Evolutionary conservation across 441 rosid genomes (phyloP).

Genomic region (Corymbia citriodora): DNA sequence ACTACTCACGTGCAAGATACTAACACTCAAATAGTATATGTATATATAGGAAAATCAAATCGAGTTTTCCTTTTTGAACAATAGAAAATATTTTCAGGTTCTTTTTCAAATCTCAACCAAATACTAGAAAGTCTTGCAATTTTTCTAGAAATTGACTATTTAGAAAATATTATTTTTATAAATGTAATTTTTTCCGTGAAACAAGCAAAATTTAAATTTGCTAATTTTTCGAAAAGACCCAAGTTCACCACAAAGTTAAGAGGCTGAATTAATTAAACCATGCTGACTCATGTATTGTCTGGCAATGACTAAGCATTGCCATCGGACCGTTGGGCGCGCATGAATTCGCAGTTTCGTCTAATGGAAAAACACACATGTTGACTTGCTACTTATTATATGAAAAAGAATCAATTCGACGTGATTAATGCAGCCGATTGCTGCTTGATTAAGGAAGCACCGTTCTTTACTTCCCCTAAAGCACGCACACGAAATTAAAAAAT

Average conservation of each 20-base stretch:
- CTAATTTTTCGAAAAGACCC: background rate
- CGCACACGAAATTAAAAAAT: background rate
- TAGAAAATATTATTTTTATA: too few species aligned
- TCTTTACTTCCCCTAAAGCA: background rate
- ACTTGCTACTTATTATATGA: background rate
- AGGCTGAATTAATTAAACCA: background rate
- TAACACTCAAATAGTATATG: too few species aligned
- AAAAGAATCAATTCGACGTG: background rate
- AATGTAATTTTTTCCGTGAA: too few species aligned
- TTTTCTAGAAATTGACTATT: background rate
- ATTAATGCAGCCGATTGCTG: background rate
- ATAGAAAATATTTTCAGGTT: too few species aligned
- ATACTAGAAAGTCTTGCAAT: too few species aligned
- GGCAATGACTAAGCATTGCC: background rate
- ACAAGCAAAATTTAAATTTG: background rate
- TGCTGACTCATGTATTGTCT: background rate
- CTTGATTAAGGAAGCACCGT: background rate
- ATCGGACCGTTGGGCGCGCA: background rate
- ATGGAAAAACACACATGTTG: background rate
- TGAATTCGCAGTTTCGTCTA: background rate
- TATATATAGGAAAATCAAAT: too few species aligned
- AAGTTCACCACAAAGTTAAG: background rate
- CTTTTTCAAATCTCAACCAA: too few species aligned
- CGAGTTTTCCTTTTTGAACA: too few species aligned
- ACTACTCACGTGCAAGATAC: too few species aligned